Conservation (phyloP, 306 rosid species). For the Mimosa bimucronata region DNA sequence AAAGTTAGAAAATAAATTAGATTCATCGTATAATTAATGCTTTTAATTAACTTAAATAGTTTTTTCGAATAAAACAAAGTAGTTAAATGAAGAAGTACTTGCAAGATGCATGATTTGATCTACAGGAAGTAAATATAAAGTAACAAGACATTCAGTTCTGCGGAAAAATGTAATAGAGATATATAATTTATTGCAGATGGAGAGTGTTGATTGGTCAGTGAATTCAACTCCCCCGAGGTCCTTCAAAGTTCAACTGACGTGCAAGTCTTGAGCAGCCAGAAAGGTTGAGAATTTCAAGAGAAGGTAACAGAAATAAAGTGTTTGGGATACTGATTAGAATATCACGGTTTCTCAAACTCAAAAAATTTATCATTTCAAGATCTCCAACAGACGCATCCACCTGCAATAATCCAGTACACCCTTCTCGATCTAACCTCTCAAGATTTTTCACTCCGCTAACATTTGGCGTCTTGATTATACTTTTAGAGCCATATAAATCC, state of each 20-base stretch:
- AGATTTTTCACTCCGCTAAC: conserved; percentile 1
- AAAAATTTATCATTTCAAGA: not conserved
- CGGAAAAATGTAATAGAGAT: too few species aligned
- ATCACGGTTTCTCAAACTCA: not conserved
- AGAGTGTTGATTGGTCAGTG: too few species aligned
- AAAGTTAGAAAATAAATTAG: too few species aligned
- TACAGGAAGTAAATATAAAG: too few species aligned
- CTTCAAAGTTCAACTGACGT: not conserved
- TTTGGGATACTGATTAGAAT: not conserved
- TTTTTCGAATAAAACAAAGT: too few species aligned
- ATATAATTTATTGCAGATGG: too few species aligned
- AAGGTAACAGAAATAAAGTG: not conserved
- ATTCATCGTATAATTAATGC: too few species aligned
- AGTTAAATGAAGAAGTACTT: too few species aligned
- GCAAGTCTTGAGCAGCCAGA: not conserved
- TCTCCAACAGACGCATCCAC: not conserved
- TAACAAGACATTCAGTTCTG: too few species aligned
- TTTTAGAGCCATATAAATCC: not conserved
- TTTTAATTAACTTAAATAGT: too few species aligned
- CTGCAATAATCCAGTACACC: not conserved
- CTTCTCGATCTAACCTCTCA: conserved; percentile 10
- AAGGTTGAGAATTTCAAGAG: not conserved
- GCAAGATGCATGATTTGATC: too few species aligned
- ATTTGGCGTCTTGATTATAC: conserved; percentile 6
- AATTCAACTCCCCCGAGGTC: not conserved